Conservation (phyloP, 179 eudicot species). For the Heliamphora pulchella region DNA sequence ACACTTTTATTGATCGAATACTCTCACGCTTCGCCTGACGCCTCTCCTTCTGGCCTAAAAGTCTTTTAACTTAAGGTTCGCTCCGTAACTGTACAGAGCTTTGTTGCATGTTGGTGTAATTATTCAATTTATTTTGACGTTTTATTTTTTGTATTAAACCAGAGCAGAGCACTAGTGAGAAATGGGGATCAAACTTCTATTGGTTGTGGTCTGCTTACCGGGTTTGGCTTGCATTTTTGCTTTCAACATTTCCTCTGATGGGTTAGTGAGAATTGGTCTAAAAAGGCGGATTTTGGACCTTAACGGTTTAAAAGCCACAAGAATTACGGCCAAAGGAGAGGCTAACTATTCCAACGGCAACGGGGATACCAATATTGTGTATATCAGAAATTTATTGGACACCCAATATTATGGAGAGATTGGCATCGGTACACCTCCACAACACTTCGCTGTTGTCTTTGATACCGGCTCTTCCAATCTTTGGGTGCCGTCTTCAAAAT, state of each 20-base stretch:
- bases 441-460: constrained; percentile 34
- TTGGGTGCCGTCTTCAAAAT: constrained; percentile 44
- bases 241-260: constrained; percentile 13
- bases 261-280: constrained; percentile 24
- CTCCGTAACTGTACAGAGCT: too few species aligned
- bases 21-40: background rate
- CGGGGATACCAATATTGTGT: constrained; percentile 14
- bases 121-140: background rate
- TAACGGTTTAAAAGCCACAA: constrained; percentile 16
- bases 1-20: background rate
- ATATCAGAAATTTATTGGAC: constrained; percentile 34
- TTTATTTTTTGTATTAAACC: background rate
- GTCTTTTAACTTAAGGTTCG: background rate
- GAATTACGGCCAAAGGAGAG: constrained; percentile 13
- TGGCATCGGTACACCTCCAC: constrained; percentile 39
- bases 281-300: constrained; percentile 29
- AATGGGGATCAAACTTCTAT: constrained; percentile 19
- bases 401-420: constrained; percentile 34
- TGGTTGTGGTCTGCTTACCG: constrained; percentile 21
- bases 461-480: constrained; percentile 37
- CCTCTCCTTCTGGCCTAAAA: constrained; percentile 1
- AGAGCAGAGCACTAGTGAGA: background rate
- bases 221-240: constrained; percentile 15
- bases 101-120: background rate
- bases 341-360: background rate